Evolutionary conservation across 192 early-diverging fungal genomes (phyloP).

Genomic region (Backusella morwellensis): DNA sequence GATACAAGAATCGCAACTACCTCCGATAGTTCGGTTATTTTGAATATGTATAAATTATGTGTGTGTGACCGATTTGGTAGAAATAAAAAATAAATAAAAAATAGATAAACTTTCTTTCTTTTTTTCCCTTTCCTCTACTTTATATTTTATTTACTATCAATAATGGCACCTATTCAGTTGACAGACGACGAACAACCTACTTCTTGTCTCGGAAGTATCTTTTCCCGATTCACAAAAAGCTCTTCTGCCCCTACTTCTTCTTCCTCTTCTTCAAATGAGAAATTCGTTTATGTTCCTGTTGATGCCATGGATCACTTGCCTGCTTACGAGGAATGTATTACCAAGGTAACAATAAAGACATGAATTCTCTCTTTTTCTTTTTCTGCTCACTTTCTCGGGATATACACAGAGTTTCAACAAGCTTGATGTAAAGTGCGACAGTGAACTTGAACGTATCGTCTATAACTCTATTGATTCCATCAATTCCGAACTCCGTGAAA

Average conservation of each 20-base stretch:
- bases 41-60: background rate
- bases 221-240: slow-evolving; percentile 4
- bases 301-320: slow-evolving; percentile 19
- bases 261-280: slow-evolving; percentile 5
- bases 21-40: slow-evolving; percentile 8
- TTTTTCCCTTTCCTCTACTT: background rate
- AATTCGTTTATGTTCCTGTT: slow-evolving; percentile 6
- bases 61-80: background rate
- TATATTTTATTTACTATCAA: background rate
- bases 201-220: slow-evolving; percentile 11
- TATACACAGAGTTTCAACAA: slow-evolving; percentile 24
- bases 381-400: background rate
- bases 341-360: background rate
- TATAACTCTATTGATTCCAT: slow-evolving; percentile 17
- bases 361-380: background rate
- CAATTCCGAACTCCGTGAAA: slow-evolving; percentile 20
- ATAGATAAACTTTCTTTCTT: slow-evolving; percentile 1
- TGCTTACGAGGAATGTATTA: slow-evolving; percentile 33
- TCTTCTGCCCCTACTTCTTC: background rate
- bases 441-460: slow-evolving; percentile 19
- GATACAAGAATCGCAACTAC: background rate
- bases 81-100: background rate
- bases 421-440: slow-evolving; percentile 25
- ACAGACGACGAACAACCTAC: background rate
- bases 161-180: background rate